Base-by-base conservation (phyloP, 1,284 basidiomycete genomes). In the Puccinia coronata region DNA sequence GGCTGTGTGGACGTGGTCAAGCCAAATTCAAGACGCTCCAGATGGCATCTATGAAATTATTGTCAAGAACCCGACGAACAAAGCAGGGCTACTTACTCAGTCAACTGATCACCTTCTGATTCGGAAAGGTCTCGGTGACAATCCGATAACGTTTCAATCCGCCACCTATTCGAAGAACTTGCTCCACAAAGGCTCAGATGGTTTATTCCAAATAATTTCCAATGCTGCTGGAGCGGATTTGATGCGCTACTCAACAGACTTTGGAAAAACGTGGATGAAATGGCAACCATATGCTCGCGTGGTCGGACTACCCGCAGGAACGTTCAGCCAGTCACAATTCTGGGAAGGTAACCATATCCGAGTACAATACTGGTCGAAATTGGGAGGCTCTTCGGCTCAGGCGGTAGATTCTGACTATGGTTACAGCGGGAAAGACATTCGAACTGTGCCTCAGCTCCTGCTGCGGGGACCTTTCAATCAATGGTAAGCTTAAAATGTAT, bases 301-400 rank as follows among this genome's bases (percentile, higher is more conserved):
- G n/a, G 91, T 92, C 0, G 89, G 87, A 0, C 89, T 96, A 79
- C 89, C 91, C 81, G 86, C 89, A 16, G 87, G 86, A 16, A 82
- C 90, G 20, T 92, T 94, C 86, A 84, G 87, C 28, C 86, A 82
- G 61, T 73, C 86, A 79, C 84, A 88, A 18, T 95, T 92, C 87
- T 96, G 94, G 94, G 83, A 88, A 0, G 94, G 94, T 8, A 86
- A 92, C 81, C 94, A 96, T 85, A 88, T 96, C 84, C 91, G 93
- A 87, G 89, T 95, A 28, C 93, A 96, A 88, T 96, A 96, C 86
- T 95, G 92, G 91, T 92, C 91, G 82, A 86, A 89, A 72, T 86
- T 90, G 6, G 89, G 90, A 0, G 86, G 90, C 77, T 91, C 92
- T 1, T 87, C 91, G 5, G 88, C 89, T 43, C 89, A 90, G 61